phyloP scores from a whole-genome alignment of 352 stramenopile genomes.

The Pythium volutum region DNA sequence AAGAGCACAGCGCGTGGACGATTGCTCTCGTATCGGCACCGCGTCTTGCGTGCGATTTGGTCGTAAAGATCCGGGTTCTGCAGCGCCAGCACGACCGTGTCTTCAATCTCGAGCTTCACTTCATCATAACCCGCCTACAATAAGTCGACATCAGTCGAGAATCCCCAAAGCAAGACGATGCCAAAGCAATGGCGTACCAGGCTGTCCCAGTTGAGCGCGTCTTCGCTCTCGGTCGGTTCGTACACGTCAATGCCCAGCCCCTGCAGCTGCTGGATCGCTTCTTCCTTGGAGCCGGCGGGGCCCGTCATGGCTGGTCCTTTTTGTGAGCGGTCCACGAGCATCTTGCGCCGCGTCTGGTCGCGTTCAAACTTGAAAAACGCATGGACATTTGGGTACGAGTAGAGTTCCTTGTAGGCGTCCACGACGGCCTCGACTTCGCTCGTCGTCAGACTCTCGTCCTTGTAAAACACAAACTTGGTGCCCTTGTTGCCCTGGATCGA shows the following conservation, averaged over 20 bases:
- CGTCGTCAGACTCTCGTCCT: slow-evolving; percentile 74
- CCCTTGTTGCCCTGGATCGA: slow-evolving; percentile 35
- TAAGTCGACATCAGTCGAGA: background rate
- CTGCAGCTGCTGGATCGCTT: slow-evolving; percentile 79
- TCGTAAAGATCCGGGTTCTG: slow-evolving; percentile 92
- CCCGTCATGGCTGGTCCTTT: slow-evolving; percentile 13
- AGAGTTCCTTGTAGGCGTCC: slow-evolving; percentile 83
- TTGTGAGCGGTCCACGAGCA: slow-evolving; percentile 29
- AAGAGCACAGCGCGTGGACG: slow-evolving; percentile 90
- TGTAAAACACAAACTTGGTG: slow-evolving; percentile 81
- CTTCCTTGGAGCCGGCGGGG: slow-evolving; percentile 50
- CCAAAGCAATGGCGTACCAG: slow-evolving; percentile 37
- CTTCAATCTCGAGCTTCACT: slow-evolving; percentile 91
- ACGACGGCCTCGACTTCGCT: slow-evolving; percentile 73
- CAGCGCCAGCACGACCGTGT: slow-evolving; percentile 90
- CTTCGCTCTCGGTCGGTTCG: slow-evolving; percentile 53
- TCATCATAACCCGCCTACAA: slow-evolving; percentile 84
- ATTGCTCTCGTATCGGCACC: slow-evolving; percentile 88
- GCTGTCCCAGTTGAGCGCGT: slow-evolving; percentile 77
- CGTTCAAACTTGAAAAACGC: slow-evolving; percentile 70
- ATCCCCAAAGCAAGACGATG: background rate
- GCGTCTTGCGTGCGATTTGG: slow-evolving; percentile 86
- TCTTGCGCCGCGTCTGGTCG: slow-evolving; percentile 58
- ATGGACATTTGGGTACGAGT: slow-evolving; percentile 73
- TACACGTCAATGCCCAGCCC: slow-evolving; percentile 81